phyloP scores from a whole-genome alignment of 2,329 filamentous ascomycete genomes.

The Furcasterigmium furcatum region DNA sequence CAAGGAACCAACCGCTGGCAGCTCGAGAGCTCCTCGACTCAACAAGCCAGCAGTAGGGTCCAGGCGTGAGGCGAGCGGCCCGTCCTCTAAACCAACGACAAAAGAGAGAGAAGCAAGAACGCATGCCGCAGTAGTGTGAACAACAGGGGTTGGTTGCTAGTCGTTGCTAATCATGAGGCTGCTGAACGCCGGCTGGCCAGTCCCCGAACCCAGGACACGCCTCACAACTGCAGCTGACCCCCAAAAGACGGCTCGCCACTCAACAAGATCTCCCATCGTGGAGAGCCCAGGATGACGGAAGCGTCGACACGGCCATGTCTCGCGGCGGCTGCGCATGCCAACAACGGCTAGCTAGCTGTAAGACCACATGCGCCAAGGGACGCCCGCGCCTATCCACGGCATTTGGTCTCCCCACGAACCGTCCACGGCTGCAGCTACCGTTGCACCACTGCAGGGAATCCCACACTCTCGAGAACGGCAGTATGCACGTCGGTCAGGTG shows the following conservation, averaged over 20 bases:
- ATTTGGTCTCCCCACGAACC: not conserved
- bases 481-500: not conserved
- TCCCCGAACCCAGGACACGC: not conserved
- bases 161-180: not conserved
- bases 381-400: conserved; percentile 6
- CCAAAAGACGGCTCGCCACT: not conserved
- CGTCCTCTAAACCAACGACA: no score
- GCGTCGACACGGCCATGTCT: conserved; percentile 1
- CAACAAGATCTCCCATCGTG: conserved; percentile 2
- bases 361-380: conserved; percentile 8
- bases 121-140: not conserved
- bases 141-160: not conserved
- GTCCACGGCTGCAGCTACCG: no score
- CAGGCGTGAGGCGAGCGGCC: no score
- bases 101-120: not conserved
- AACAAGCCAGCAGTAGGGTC: no score
- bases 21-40: no score
- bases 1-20: no score
- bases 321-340: conserved; percentile 11
- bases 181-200: not conserved
- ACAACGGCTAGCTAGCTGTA: conserved; percentile 10
- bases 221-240: conserved; percentile 1
- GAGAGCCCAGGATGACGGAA: not conserved
- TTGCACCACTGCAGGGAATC: not conserved
- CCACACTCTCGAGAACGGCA: not conserved